Evolutionary conservation across 192 early-diverging fungal genomes (phyloP), one percentile per base, ranked within the genome.

Genomic region (Coemansia sp.): DNA sequence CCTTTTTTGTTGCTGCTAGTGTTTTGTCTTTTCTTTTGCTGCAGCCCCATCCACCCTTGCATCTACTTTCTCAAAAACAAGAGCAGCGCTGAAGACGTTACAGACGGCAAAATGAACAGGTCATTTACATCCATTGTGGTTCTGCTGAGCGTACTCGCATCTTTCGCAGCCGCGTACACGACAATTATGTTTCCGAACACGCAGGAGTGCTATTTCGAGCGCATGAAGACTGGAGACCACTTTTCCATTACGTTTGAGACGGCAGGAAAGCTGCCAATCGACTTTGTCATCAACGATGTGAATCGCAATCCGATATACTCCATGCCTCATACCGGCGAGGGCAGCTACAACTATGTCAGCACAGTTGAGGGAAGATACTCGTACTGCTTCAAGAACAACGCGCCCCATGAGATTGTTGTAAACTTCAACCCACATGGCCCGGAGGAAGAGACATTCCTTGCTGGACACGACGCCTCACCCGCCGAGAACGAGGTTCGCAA

Each of bases 341-440:
- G 79, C 22, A 72, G 70, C 61, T 73, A 76, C 71, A 71, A 68
- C 61, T 75, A 76, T 61, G 51, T 69, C 32, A 68, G 70, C 63
- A 70, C 67, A 6, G 40, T 17, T 49, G 79, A 81, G 19, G 79
- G 79, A 60, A 69, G 75, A n/a, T 70, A 76, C 65, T 66, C 74
- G 48, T 76, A 76, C 67, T 81, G 79, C 79, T 81, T 81, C 65
- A 69, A 53, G 49, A 76, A 75, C 70, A 70, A 70, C 61, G 74
- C 74, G 50, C 70, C 74, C 46, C 73, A 81, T 43, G 79, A 81
- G 63, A 70, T 81, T 65, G 74, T 81, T 14, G 79, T 81, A 16
- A 81, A 81, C 68, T 81, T 81, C 40, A 81, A 81, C 58, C 79
- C 79, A 8, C 79, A 81, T 40, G 73, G 74, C 3, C 79, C 79